These are phyloP conservation scores for Nicotiana otophora DNA, from an alignment of 257 asterid genomes.

Conservation along the genomic window DNA sequence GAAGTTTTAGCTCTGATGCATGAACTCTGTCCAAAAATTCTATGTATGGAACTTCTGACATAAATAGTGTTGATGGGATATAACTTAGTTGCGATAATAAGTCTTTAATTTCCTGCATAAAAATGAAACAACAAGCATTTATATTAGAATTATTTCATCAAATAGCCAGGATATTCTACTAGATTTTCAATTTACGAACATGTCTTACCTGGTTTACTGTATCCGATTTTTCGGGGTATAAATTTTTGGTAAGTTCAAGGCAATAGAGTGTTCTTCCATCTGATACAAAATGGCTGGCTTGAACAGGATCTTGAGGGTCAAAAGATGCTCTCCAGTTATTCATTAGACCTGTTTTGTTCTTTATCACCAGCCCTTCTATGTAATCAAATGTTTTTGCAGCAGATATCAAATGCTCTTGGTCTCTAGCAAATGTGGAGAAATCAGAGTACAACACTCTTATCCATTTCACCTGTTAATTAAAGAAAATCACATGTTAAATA, in stretches of 20 bases:
- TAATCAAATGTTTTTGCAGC: constrained; percentile 63
- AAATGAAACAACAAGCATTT: not conserved
- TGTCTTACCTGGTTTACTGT: constrained; percentile 45
- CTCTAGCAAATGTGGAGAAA: constrained; percentile 57
- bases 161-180: not conserved
- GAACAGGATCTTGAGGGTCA: constrained; percentile 55
- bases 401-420: constrained; percentile 69
- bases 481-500: not conserved
- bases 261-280: constrained; percentile 78
- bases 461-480: constrained; percentile 77
- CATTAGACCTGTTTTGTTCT: constrained; percentile 57
- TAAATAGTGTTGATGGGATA: constrained; percentile 66
- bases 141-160: not conserved
- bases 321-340: constrained; percentile 82
- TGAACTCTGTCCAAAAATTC: constrained; percentile 90
- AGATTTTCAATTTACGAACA: not conserved
- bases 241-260: constrained; percentile 67
- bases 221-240: constrained; percentile 41
- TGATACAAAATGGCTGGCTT: constrained; percentile 58
- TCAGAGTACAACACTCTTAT: constrained; percentile 75
- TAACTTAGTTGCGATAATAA: constrained; percentile 63
- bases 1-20: constrained; percentile 53
- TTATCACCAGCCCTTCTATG: constrained; percentile 79
- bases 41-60: constrained; percentile 59
- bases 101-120: constrained; percentile 57